Evolutionary conservation across 139 green algal genomes (phyloP).

Genomic region (Picochlorum sp.): DNA sequence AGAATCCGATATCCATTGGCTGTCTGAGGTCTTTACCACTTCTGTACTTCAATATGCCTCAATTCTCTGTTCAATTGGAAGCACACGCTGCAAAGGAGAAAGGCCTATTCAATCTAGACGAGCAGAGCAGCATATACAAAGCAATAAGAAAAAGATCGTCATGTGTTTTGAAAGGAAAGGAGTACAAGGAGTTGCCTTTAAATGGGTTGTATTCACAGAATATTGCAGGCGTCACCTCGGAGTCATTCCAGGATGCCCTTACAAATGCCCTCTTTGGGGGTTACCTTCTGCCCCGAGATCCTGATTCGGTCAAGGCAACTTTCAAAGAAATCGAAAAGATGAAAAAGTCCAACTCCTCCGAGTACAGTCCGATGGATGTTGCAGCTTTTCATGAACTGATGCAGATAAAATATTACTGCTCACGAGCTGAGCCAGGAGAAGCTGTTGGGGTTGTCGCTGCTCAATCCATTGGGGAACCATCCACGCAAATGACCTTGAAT

Average conservation of each 20-base stretch:
- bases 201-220: constrained; percentile 29
- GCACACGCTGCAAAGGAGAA: constrained; percentile 6
- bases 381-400: constrained; percentile 53
- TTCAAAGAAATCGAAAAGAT: constrained; percentile 31
- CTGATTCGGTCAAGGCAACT: constrained; percentile 19
- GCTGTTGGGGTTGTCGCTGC: constrained; percentile 91
- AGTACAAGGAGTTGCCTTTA: constrained; percentile 22
- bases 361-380: constrained; percentile 27
- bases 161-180: constrained; percentile 6
- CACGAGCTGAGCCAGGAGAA: constrained; percentile 65
- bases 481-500: constrained; percentile 95
- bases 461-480: constrained; percentile 96
- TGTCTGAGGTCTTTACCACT: constrained; percentile 81
- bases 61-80: constrained; percentile 29
- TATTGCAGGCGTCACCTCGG: constrained; percentile 57
- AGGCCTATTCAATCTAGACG: constrained; percentile 3
- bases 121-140: not conserved
- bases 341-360: not conserved
- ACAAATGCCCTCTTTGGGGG: constrained; percentile 22
- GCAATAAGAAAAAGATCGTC: not conserved
- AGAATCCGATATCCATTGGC: constrained; percentile 60
- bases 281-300: constrained; percentile 36
- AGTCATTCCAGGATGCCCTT: constrained; percentile 66
- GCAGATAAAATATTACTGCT: constrained; percentile 79
- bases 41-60: constrained; percentile 40